Percentiles rank a stretch among this genome's conserved stretches.
Conservation (phyloP, 2,329 filamentous ascomycete species). For the Phialophora verrucosa region DNA sequence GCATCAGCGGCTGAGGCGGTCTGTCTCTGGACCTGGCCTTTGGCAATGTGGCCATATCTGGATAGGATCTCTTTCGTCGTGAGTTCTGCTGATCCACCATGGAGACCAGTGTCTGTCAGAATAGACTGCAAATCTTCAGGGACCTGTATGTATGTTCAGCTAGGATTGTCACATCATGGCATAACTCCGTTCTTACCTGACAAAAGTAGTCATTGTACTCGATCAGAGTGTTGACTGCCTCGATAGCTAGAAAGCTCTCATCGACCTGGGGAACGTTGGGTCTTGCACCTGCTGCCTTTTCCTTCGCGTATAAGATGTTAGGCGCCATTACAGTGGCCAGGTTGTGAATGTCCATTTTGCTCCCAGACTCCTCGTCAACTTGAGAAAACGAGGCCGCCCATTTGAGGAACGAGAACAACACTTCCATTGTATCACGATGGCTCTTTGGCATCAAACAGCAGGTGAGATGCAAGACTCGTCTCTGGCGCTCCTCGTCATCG, state of each 20-base stretch:
- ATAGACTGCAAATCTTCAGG: conserved; percentile 89
- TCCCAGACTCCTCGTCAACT: conserved; percentile 93
- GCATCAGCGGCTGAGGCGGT: conserved; percentile 59
- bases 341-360: conserved; percentile 99
- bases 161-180: conserved; percentile 16
- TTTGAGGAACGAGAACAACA: conserved; percentile 93
- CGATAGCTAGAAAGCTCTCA: conserved; percentile 91
- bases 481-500: conserved; percentile 76
- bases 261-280: conserved; percentile 74
- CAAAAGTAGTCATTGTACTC: conserved; percentile 96
- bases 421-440: conserved; percentile 91
- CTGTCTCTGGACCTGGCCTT: conserved; percentile 60
- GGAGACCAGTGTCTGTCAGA: conserved; percentile 79
- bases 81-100: conserved; percentile 81
- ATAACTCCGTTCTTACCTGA: conserved; percentile 66
- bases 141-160: conserved; percentile 63
- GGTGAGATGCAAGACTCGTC: conserved; percentile 84
- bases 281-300: conserved; percentile 51
- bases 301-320: conserved; percentile 80
- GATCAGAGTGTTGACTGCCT: conserved; percentile 89
- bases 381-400: conserved; percentile 98
- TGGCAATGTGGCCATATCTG: conserved; percentile 83
- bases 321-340: conserved; percentile 96
- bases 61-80: conserved; percentile 98
- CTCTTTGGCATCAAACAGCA: conserved; percentile 92